Conservation (phyloP, 1,284 basidiomycete species). For the Trametes versicolor region DNA sequence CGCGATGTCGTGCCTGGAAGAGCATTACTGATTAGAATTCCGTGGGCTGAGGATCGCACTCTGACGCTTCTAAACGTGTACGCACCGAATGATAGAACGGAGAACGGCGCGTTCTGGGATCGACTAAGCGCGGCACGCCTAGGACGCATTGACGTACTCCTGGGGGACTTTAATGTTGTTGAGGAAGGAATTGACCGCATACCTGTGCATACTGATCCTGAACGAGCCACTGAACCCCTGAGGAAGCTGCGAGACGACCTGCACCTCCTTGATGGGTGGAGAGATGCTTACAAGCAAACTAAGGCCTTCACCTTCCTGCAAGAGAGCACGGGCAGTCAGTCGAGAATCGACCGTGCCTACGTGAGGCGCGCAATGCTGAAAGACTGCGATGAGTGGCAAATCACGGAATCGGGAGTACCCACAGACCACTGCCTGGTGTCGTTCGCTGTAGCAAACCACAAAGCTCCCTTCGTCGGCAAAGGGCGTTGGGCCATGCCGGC, state of each 20-base stretch:
- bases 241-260: neutral
- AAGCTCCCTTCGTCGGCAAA: slow-evolving; percentile 10
- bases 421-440: slow-evolving; percentile 4
- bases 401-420: neutral
- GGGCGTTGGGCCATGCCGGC: neutral
- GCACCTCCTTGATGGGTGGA: neutral
- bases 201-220: neutral
- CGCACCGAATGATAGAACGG: neutral
- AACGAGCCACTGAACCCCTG: neutral
- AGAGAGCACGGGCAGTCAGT: neutral
- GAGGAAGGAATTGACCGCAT: neutral
- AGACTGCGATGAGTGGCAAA: neutral
- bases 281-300: neutral
- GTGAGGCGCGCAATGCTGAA: no score
- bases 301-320: neutral
- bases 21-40: neutral
- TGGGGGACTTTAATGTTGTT: neutral
- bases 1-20: neutral
- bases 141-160: neutral
- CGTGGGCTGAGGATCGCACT: neutral
- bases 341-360: neutral
- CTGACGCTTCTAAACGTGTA: neutral
- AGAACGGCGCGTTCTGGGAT: neutral
- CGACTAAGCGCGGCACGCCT: neutral
- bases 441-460: neutral